phyloP scores from a whole-genome alignment of 2,329 filamentous ascomycete species.

The Aulographum hederae region DNA sequence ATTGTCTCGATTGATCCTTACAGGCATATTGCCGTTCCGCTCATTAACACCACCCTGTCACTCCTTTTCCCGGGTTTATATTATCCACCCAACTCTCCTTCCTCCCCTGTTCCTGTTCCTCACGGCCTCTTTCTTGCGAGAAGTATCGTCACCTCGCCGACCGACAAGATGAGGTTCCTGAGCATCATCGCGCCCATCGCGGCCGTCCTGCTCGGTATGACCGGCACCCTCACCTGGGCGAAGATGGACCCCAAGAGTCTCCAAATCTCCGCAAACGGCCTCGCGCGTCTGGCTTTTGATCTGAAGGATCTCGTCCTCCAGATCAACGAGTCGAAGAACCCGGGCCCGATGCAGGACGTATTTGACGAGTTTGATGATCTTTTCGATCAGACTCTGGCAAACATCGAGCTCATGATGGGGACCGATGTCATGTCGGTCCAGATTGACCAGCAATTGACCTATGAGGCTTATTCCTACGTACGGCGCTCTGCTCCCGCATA shows the following conservation, averaged over 20 bases:
- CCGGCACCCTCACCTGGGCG: conserved; percentile 2
- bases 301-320: conserved; percentile 5
- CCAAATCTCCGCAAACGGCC: conserved; percentile 3
- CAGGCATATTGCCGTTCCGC: no score
- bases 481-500: background rate
- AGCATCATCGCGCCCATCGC: background rate
- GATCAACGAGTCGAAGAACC: conserved; percentile 4
- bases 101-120: no score
- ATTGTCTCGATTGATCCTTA: no score
- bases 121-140: no score
- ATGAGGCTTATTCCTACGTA: conserved; percentile 5
- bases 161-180: background rate
- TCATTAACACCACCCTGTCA: no score
- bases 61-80: no score
- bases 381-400: conserved; percentile 4
- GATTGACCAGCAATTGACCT: conserved; percentile 4
- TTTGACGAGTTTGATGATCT: conserved; percentile 5
- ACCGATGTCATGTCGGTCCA: conserved; percentile 1
- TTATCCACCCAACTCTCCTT: no score
- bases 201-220: conserved; percentile 1
- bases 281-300: conserved; percentile 5
- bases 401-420: conserved; percentile 4
- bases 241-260: conserved; percentile 4
- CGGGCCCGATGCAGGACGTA: conserved; percentile 5
- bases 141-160: no score